phyloP scores from a whole-genome alignment of 495 filamentous ascomycete genomes.

The Aspergillus panamensis region DNA sequence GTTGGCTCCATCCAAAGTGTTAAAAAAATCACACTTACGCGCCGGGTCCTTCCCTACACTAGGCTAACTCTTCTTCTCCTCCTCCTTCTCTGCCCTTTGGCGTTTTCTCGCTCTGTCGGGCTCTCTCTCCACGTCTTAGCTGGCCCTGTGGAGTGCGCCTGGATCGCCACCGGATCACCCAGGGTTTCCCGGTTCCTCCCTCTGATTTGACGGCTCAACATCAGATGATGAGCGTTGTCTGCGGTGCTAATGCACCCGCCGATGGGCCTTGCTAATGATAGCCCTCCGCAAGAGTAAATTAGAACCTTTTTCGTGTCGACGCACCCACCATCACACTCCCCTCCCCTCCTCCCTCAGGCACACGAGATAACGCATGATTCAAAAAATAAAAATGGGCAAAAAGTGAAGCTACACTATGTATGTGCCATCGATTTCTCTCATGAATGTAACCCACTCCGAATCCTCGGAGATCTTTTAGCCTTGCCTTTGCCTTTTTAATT shows the following conservation, averaged over 20 bases:
- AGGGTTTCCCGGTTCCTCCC: conserved; percentile 9
- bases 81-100: not conserved
- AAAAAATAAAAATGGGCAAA: not conserved
- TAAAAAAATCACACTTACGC: not conserved
- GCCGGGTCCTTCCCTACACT: not conserved
- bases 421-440: conserved; percentile 1
- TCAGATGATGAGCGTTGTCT: conserved; percentile 37
- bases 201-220: conserved; percentile 25
- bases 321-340: conserved; percentile 2
- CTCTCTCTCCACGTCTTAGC: conserved; percentile 13
- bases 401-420: not conserved
- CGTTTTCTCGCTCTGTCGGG: not conserved
- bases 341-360: not conserved
- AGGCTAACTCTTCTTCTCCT: too few relatives aligned
- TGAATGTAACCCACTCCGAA: not conserved
- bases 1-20: not conserved
- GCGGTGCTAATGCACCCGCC: conserved; percentile 35
- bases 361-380: conserved; percentile 10
- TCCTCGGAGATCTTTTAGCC: not conserved
- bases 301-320: not conserved
- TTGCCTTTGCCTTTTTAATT: not conserved
- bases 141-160: conserved; percentile 15
- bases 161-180: conserved; percentile 21
- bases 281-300: not conserved
- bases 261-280: conserved; percentile 15